These are phyloP conservation scores for Beta lomatogona DNA, from an alignment of 179 eudicot species.

Conservation along the genomic window DNA sequence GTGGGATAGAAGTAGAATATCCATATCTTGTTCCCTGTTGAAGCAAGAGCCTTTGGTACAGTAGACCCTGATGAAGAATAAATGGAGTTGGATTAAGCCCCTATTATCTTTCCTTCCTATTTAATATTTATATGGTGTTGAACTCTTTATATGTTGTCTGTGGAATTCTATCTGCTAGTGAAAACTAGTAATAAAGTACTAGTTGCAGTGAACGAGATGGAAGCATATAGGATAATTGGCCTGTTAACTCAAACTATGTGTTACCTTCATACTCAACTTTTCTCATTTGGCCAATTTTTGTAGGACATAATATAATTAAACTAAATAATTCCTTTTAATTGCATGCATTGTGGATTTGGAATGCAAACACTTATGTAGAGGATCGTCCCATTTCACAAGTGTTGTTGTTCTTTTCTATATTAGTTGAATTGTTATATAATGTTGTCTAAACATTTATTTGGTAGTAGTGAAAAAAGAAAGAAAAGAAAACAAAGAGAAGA, in stretches of 20 bases:
- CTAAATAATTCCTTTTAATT: no score
- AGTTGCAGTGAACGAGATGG: neutral
- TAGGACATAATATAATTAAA: no score
- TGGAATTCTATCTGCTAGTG: neutral
- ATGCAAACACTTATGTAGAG: no score
- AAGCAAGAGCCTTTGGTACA: neutral
- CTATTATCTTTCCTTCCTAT: neutral
- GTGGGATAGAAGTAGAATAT: neutral
- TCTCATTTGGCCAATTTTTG: neutral
- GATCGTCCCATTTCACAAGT: no score
- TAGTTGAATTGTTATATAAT: no score
- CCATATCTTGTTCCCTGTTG: neutral
- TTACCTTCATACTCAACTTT: neutral
- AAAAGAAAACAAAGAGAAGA: no score
- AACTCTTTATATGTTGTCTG: neutral
- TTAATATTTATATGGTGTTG: neutral
- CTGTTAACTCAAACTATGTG: neutral
- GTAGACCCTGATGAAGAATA: neutral
- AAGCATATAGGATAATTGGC: neutral
- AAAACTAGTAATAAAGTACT: neutral
- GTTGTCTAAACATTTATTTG: no score
- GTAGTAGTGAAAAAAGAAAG: no score
- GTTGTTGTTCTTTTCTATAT: no score
- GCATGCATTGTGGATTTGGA: no score
- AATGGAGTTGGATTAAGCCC: neutral